Base-by-base conservation (phyloP, 306 rosid genomes). In the Acmispon strigosus region DNA sequence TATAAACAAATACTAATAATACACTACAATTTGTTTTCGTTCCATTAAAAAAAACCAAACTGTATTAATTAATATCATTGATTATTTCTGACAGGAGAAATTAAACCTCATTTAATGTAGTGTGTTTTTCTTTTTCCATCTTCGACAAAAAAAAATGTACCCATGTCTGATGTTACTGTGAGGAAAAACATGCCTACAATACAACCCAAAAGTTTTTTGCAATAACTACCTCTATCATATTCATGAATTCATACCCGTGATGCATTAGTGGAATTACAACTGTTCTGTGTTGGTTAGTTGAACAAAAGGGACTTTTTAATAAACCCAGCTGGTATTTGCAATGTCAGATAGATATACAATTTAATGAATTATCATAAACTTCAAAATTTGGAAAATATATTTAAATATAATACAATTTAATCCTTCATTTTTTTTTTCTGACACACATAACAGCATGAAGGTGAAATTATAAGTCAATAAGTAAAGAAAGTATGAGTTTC, bases 191-290 rank as follows among this genome's bases (percentile, higher is more conserved):
- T 22, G 24, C 2, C 24, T 22, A 22, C 24, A 22, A 22, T 2
- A 22, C 24, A 1, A 22, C 24, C 24, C 2, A 22, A 66, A 78
- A 50, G 60, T 66, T 66, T 48, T 58, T 2, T 11, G 7, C 37
- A 11, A 51, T 9, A 52, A 32, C 37, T 15, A 50, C 12, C 43
- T 67, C 29, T 62, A 1, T 27, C 66, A 59, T 24, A 37, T 36
- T 36, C 19, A 0, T 16, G n/a, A 5, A 3, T 8, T 22, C 19
- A 57, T 65, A 43, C 81, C 83, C 83, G 86, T 82, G 86, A 82
- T 45, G 49, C 69, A 59, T 70, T 37, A 65, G 75, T 58, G 37
- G 47, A 57, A 15, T 19, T 53, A 29, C 67, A 73, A 62, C 59
- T 11, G 43, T 37, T 71, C 6, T 52, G 69, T 60, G 39, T 72